Evolutionary conservation across 345 rosid genomes (phyloP).

Genomic region (Ricinus communis): DNA sequence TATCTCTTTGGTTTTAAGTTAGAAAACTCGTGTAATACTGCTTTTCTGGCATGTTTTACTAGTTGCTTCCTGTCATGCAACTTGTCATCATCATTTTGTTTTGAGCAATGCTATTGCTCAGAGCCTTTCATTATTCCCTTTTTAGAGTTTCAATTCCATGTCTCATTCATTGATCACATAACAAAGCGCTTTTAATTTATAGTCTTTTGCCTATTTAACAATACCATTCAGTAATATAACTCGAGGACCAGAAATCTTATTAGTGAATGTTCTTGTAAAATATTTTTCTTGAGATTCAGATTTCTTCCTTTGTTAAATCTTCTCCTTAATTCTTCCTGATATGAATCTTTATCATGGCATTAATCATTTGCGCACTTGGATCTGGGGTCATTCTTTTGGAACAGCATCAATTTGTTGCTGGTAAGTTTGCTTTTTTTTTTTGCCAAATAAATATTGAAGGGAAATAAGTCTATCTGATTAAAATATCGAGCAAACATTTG

Average conservation of each 20-base stretch:
- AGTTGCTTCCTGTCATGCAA: not conserved
- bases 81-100: not conserved
- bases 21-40: not conserved
- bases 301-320: not conserved
- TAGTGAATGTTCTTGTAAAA: not conserved
- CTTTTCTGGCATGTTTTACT: not conserved
- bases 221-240: not conserved
- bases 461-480: not conserved
- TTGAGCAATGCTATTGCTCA: not conserved
- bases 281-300: not conserved
- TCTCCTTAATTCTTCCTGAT: constrained; percentile 29
- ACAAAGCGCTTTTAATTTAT: not conserved
- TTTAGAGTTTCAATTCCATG: not conserved
- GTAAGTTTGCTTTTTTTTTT: constrained; percentile 43
- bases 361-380: constrained; percentile 13
- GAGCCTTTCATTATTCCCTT: not conserved
- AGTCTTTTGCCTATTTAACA: not conserved
- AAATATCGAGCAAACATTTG: not conserved
- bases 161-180: not conserved
- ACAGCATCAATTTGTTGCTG: constrained; percentile 97
- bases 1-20: not conserved
- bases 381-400: constrained; percentile 25
- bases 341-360: constrained; percentile 33
- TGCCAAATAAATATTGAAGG: not conserved
- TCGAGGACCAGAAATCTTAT: not conserved